Conservation (phyloP, 1,139 yeast genomes). For the Sporopachydermia cereana region DNA sequence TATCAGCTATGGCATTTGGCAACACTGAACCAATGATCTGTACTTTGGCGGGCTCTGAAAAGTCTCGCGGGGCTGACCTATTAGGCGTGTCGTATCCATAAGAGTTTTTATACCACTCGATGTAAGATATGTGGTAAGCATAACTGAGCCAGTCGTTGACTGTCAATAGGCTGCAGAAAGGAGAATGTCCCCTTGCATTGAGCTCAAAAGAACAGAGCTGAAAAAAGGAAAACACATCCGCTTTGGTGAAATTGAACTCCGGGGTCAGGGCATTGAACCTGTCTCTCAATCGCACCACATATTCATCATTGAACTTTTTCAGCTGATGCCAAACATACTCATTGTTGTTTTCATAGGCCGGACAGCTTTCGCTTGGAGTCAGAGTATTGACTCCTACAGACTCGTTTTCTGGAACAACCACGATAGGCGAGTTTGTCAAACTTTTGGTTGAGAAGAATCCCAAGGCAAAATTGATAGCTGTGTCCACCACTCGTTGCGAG, state of each 20-base stretch:
- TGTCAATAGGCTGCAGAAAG: slow-evolving; percentile 42
- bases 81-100: background rate
- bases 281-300: slow-evolving; percentile 11
- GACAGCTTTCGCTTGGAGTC: slow-evolving; percentile 27
- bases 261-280: slow-evolving; percentile 30
- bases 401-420: slow-evolving; percentile 26
- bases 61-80: background rate
- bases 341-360: slow-evolving; percentile 16
- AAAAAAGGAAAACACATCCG: slow-evolving; percentile 35
- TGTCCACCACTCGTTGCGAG: slow-evolving; percentile 28
- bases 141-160: slow-evolving; percentile 40
- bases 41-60: too few relatives aligned
- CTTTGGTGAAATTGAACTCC: slow-evolving; percentile 30
- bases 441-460: slow-evolving; percentile 31
- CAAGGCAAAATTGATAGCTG: slow-evolving; percentile 29
- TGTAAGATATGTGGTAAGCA: slow-evolving; percentile 35
- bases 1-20: background rate
- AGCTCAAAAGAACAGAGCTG: slow-evolving; percentile 47
- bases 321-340: background rate
- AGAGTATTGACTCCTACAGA: slow-evolving; percentile 30
- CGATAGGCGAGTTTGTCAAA: slow-evolving; percentile 24
- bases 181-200: slow-evolving; percentile 41
- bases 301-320: slow-evolving; percentile 11
- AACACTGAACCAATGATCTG: slow-evolving; percentile 8
- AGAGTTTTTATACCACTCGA: slow-evolving; percentile 27